A percentile compares a stretch with the other conserved stretches of the same genome.
phyloP scores from a whole-genome alignment of 306 rosid species.

The Inga laurina region DNA sequence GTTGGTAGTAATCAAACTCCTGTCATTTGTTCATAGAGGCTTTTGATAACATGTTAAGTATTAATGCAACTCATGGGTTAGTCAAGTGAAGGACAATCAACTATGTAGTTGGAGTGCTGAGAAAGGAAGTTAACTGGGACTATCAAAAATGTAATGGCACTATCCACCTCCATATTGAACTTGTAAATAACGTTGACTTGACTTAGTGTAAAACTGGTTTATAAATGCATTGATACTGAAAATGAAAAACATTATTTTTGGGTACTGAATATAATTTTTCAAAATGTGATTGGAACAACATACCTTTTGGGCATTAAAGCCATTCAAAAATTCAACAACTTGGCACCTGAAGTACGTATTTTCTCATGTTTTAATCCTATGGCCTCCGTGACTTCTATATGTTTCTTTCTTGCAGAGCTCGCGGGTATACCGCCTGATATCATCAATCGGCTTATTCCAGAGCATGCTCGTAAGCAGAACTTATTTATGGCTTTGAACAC shows the following conservation, averaged over 20 bases:
- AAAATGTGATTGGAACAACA: not conserved
- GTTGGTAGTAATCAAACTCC: not conserved
- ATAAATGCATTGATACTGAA: not conserved
- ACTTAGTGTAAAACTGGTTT: not conserved
- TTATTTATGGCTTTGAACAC: slow-evolving; percentile 94
- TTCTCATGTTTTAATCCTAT: not conserved
- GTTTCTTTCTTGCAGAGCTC: slow-evolving; percentile 64
- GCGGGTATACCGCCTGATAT: slow-evolving; percentile 72
- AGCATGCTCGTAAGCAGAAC: slow-evolving; percentile 96
- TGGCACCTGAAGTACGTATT: not conserved
- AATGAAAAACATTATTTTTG: not conserved
- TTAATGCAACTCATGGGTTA: not conserved
- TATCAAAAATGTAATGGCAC: not conserved
- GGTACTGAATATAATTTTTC: not conserved
- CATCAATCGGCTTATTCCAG: slow-evolving; percentile 81
- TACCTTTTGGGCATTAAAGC: not conserved
- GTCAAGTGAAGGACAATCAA: not conserved
- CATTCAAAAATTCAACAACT: not conserved
- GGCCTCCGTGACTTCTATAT: not conserved
- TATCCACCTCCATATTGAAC: not conserved
- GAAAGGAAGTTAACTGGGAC: not conserved
- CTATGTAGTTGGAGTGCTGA: not conserved
- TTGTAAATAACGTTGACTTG: not conserved
- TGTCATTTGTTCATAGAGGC: not conserved
- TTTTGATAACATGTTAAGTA: not conserved